Percentiles rank a stretch among this genome's conserved stretches.
phyloP scores from a whole-genome alignment of 768 basidiomycete genomes.

The Kwoniella sp. region DNA sequence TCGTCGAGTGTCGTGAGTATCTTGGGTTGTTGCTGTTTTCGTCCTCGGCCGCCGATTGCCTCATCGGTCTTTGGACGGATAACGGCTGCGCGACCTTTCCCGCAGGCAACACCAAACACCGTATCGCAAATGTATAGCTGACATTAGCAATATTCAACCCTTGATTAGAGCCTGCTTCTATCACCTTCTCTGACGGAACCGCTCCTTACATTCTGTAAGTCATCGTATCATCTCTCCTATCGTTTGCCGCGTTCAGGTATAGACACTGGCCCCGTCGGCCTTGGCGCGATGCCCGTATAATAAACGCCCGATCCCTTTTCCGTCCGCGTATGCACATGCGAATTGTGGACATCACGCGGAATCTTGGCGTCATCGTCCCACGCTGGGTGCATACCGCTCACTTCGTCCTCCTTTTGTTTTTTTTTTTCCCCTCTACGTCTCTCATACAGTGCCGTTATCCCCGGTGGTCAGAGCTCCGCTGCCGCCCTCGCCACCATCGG shows the following conservation, averaged over 20 bases:
- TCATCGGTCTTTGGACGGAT: background rate
- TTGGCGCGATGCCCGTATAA: no score
- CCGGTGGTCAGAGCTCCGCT: constrained; percentile 44
- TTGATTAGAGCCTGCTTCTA: constrained; percentile 35
- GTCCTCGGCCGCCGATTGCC: constrained; percentile 10
- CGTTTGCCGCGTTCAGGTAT: no score
- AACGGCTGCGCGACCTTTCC: background rate
- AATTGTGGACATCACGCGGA: background rate
- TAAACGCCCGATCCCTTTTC: background rate
- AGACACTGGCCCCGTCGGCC: no score
- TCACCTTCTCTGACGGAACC: constrained; percentile 46
- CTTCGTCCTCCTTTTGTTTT: no score
- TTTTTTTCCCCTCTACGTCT: background rate
- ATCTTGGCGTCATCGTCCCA: background rate
- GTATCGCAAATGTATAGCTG: background rate
- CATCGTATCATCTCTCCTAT: background rate
- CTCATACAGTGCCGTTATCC: constrained; percentile 57
- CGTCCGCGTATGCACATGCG: background rate
- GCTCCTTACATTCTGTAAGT: constrained; percentile 53
- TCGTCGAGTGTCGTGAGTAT: constrained; percentile 49
- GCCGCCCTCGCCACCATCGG: constrained; percentile 40
- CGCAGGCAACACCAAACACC: background rate
- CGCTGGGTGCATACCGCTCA: no score
- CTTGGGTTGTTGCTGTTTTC: background rate
- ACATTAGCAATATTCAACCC: background rate